Evolutionary conservation across 768 basidiomycete species (phyloP).

Genomic region (Vararia minispora): DNA sequence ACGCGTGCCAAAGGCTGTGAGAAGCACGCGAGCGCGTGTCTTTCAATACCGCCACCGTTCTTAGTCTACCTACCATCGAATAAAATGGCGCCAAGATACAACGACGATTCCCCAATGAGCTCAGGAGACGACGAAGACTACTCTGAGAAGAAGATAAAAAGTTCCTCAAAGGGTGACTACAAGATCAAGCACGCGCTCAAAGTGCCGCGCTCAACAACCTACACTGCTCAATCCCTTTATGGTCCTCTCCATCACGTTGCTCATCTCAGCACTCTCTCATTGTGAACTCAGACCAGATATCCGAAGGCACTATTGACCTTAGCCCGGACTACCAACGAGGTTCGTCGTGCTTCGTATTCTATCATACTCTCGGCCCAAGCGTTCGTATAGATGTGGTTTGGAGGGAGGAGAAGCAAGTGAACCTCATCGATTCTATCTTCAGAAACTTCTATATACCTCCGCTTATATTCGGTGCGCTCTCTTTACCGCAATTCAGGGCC

Average conservation of each 20-base stretch:
- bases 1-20: neutral
- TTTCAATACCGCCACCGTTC: too few relatives aligned
- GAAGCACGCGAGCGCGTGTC: too few relatives aligned
- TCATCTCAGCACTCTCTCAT: neutral
- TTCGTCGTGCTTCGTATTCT: constrained; percentile 14
- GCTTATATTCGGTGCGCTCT: constrained; percentile 45
- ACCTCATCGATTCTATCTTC: constrained; percentile 53
- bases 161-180: constrained; percentile 12
- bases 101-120: neutral
- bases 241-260: constrained; percentile 23
- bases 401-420: constrained; percentile 47
- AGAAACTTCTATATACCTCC: constrained; percentile 59
- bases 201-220: constrained; percentile 48
- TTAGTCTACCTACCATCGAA: too few relatives aligned
- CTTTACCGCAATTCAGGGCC: neutral
- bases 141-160: constrained; percentile 5
- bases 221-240: constrained; percentile 50
- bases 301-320: constrained; percentile 36
- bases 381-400: constrained; percentile 44
- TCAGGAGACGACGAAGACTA: neutral
- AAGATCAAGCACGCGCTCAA: constrained; percentile 36
- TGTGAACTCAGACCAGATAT: constrained; percentile 32
- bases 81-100: too few relatives aligned
- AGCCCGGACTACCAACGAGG: constrained; percentile 62
- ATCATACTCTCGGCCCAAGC: neutral